These are phyloP conservation scores for Dicorynia guianensis DNA, from an alignment of 306 rosid species.

Conservation along the genomic window DNA sequence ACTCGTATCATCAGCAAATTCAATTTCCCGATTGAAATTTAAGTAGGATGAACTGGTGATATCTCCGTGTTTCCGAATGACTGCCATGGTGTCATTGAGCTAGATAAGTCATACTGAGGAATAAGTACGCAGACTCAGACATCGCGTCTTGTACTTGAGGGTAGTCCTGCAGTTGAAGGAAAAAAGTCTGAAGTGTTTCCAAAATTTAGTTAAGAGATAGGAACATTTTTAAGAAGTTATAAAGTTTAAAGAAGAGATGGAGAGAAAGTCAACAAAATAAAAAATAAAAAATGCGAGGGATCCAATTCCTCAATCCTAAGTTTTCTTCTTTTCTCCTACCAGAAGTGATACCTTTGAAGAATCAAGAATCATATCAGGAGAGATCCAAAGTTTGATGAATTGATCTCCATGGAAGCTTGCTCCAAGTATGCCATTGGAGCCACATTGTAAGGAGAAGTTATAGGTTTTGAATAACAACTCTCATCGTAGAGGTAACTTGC, in stretches of 20 bases:
- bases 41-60: constrained; percentile 77
- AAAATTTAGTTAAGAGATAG: not conserved
- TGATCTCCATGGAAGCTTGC: constrained; percentile 52
- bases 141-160: constrained; percentile 59
- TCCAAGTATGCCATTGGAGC: constrained; percentile 52
- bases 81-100: constrained; percentile 60
- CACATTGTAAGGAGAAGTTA: constrained; percentile 52
- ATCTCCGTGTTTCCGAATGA: constrained; percentile 59
- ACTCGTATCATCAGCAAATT: constrained; percentile 52
- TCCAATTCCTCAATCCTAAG: not conserved
- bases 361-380: constrained; percentile 84
- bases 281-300: too few species aligned
- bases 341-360: constrained; percentile 72
- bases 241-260: too few species aligned
- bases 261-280: too few species aligned
- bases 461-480: constrained; percentile 63
- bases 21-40: constrained; percentile 60
- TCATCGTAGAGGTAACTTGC: constrained; percentile 50
- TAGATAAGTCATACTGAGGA: constrained; percentile 50
- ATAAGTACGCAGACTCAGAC: constrained; percentile 53
- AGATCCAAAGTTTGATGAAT: constrained; percentile 69
- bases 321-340: constrained; percentile 5
- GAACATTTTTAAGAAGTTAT: too few species aligned
- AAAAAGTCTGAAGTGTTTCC: constrained; percentile 24
- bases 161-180: constrained; percentile 62